phyloP scores from a whole-genome alignment of 306 rosid genomes.

The Vigna reflexopilosa region DNA sequence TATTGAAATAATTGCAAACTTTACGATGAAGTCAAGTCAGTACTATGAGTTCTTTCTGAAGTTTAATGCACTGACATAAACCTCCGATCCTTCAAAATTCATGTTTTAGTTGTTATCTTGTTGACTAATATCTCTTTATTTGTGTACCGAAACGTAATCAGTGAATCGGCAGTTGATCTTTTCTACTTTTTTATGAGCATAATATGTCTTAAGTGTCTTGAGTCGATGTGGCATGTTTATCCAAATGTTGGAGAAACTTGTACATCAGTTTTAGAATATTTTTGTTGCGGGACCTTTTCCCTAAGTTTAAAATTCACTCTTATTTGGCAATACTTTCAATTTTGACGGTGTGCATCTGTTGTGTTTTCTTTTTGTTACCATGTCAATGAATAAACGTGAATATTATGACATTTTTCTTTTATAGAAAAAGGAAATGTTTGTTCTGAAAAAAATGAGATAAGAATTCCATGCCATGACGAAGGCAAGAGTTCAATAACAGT shows the following conservation, averaged over 20 bases:
- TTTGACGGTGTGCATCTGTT: background rate
- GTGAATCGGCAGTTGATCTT: slow-evolving; percentile 9
- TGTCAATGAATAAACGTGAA: background rate
- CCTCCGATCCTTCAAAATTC: background rate
- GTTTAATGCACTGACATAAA: slow-evolving; percentile 17
- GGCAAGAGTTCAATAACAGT: slow-evolving; percentile 22
- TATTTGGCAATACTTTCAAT: slow-evolving; percentile 5
- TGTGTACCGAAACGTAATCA: slow-evolving; percentile 15
- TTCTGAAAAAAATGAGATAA: background rate
- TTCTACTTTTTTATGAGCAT: slow-evolving; percentile 18
- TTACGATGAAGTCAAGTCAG: slow-evolving; percentile 4
- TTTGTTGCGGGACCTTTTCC: background rate
- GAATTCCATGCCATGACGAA: slow-evolving; percentile 1
- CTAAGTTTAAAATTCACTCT: background rate
- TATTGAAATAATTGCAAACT: slow-evolving; percentile 16
- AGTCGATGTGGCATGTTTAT: background rate
- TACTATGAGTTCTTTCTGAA: background rate
- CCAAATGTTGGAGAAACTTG: background rate
- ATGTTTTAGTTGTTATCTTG: slow-evolving; percentile 5
- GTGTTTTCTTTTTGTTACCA: background rate
- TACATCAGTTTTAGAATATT: slow-evolving; percentile 11
- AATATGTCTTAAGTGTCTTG: background rate
- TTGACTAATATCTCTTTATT: background rate
- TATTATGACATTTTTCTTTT: background rate
- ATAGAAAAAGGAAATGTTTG: background rate